Percentiles rank a stretch among this genome's conserved stretches.
These are phyloP conservation scores for Cladobotryum protrusum DNA, from an alignment of 2,329 filamentous ascomycete genomes.

Conservation along the genomic window DNA sequence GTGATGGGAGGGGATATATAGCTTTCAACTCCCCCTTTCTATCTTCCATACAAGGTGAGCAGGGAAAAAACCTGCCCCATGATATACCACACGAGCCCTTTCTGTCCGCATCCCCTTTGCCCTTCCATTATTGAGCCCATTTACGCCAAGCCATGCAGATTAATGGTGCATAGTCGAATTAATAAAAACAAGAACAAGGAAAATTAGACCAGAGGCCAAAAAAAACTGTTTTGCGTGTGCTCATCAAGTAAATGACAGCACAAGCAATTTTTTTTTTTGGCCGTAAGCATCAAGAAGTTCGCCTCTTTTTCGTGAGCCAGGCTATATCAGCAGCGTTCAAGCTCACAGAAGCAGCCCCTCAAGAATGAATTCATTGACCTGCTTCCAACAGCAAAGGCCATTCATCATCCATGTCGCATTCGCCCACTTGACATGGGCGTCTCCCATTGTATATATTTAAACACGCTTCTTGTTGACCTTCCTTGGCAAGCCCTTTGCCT, in stretches of 20 bases:
- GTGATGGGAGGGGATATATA: no score
- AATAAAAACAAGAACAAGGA: not conserved
- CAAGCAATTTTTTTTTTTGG: no score
- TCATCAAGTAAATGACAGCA: no score
- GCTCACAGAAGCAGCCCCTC: no score
- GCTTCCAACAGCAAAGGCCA: no score
- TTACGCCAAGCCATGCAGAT: conserved; percentile 25
- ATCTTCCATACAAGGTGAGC: no score
- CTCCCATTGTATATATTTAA: not conserved
- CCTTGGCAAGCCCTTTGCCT: conserved; percentile 45
- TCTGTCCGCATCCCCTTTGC: no score
- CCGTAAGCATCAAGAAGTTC: not conserved
- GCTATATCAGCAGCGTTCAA: not conserved
- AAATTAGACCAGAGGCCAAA: not conserved
- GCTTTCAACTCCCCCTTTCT: no score
- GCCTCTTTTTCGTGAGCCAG: not conserved
- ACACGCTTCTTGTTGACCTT: conserved; percentile 26
- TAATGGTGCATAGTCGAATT: conserved; percentile 4
- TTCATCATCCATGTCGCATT: no score
- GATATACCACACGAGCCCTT: no score
- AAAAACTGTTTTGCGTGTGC: not conserved
- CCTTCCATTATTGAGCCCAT: conserved; percentile 10
- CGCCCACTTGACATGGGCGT: no score
- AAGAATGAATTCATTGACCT: not conserved
- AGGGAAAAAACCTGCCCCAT: no score